Conservation (phyloP, 2,329 filamentous ascomycete genomes). For the Shiraia sp. region DNA sequence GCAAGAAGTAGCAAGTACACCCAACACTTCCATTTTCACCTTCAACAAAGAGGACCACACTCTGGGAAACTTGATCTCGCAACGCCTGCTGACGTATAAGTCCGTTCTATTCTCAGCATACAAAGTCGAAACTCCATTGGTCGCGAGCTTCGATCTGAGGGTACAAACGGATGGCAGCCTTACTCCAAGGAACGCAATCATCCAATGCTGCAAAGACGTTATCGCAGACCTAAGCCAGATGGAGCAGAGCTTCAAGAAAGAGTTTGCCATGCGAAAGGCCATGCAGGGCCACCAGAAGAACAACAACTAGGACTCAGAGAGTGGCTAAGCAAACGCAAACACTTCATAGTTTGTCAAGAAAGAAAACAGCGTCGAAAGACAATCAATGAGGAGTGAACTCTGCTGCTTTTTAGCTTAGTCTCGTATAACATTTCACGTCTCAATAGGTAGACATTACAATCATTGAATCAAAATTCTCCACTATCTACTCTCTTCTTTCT, state of each 20-base stretch:
- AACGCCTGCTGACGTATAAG: constrained; percentile 79
- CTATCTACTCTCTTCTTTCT: no score
- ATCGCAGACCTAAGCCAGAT: constrained; percentile 80
- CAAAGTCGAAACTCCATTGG: constrained; percentile 62
- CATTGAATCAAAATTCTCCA: no score
- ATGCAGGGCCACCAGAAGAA: no score
- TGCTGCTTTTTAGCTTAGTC: no score
- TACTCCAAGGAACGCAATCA: constrained; percentile 82
- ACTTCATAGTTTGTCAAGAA: no score
- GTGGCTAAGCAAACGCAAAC: no score
- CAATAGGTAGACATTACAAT: no score
- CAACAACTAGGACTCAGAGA: no score
- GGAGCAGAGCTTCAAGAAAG: constrained; percentile 86
- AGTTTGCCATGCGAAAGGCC: constrained; percentile 45
- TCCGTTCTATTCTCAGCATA: constrained; percentile 91
- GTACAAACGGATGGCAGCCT: constrained; percentile 89
- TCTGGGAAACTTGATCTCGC: constrained; percentile 83
- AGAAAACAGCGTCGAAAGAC: no score
- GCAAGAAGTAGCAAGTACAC: constrained; percentile 84
- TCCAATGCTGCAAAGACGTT: constrained; percentile 78
- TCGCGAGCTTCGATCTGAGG: constrained; percentile 66
- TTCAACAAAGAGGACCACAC: constrained; percentile 98
- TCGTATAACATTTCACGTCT: no score
- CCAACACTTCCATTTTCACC: constrained; percentile 89
- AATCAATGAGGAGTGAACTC: no score